Conservation (phyloP, 371 early-diverging fungal species). For the Phascolomyces articulosus region DNA sequence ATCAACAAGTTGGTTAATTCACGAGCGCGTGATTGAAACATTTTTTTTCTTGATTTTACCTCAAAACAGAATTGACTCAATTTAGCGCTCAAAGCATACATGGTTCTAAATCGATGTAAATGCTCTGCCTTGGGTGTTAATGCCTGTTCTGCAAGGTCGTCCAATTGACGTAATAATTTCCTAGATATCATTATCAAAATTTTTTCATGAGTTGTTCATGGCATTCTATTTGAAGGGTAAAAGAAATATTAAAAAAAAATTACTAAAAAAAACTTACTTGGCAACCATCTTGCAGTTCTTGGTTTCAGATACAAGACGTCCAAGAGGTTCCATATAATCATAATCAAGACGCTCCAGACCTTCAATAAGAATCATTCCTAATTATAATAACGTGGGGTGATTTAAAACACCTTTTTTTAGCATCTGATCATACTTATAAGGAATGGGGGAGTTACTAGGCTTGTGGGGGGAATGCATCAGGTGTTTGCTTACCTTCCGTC, state of each 20-base stretch:
- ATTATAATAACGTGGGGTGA: neutral
- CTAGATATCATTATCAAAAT: too few species aligned
- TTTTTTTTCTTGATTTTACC: constrained; percentile 16
- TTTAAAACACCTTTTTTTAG: too few species aligned
- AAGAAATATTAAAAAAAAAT: neutral
- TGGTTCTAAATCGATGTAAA: constrained; percentile 53
- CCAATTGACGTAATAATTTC: constrained; percentile 70
- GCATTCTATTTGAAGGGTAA: neutral
- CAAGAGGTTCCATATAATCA: constrained; percentile 64
- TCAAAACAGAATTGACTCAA: constrained; percentile 52
- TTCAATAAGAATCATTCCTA: constrained; percentile 37
- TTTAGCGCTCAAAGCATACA: constrained; percentile 53
- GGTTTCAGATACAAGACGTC: constrained; percentile 56
- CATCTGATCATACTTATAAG: too few species aligned
- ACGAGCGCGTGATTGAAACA: neutral
- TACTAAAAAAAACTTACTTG: constrained; percentile 28
- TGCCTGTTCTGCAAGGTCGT: constrained; percentile 63
- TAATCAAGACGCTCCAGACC: constrained; percentile 57
- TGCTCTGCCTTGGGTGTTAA: constrained; percentile 57
- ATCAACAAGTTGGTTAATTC: too few species aligned
- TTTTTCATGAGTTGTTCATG: too few species aligned
- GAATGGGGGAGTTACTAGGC: too few species aligned
- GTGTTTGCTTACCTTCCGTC: constrained; percentile 25
- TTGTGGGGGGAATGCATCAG: neutral
- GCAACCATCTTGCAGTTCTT: constrained; percentile 66